Percentiles rank a stretch among this genome's conserved stretches.
phyloP scores from a whole-genome alignment of 1,284 basidiomycete genomes.

The Tylopilus sp. region DNA sequence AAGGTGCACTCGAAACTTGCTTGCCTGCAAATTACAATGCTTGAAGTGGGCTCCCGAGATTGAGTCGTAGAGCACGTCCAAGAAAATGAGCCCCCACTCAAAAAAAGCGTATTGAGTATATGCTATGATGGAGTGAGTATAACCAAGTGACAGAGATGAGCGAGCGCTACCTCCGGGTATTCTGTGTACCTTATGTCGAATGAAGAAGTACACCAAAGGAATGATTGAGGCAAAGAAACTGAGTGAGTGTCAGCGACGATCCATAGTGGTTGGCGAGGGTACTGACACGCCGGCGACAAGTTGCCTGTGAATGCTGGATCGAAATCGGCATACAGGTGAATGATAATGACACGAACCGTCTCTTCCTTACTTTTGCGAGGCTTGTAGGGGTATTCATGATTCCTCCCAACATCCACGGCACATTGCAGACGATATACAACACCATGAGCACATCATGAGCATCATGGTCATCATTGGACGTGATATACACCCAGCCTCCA shows the following conservation, averaged over 20 bases:
- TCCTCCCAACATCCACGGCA: conserved; percentile 86
- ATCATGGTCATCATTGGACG: conserved; percentile 77
- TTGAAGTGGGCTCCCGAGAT: conserved; percentile 60
- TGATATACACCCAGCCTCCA: conserved; percentile 92
- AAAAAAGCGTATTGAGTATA: conserved; percentile 85
- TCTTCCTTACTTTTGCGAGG: conserved; percentile 40
- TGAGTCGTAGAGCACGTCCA: conserved; percentile 79
- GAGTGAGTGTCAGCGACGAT: conserved; percentile 10
- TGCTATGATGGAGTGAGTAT: conserved; percentile 42
- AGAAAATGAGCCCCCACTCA: conserved; percentile 81
- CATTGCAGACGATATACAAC: conserved; percentile 71
- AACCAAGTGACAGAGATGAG: background rate
- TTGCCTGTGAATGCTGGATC: conserved; percentile 39
- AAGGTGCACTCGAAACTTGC: background rate
- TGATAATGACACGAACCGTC: conserved; percentile 43
- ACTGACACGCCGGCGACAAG: conserved; percentile 49
- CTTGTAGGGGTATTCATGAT: conserved; percentile 51
- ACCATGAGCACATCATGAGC: conserved; percentile 91
- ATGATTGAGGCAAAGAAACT: conserved; percentile 71
- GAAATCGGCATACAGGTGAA: background rate
- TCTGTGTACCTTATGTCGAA: conserved; percentile 77
- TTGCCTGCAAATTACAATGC: conserved; percentile 51
- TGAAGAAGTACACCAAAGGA: conserved; percentile 80
- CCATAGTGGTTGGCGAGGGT: background rate
- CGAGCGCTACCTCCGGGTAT: conserved; percentile 67